Evolutionary conservation across 805 yeast species (phyloP).

Genomic region (Tetrapisispora fleetii): DNA sequence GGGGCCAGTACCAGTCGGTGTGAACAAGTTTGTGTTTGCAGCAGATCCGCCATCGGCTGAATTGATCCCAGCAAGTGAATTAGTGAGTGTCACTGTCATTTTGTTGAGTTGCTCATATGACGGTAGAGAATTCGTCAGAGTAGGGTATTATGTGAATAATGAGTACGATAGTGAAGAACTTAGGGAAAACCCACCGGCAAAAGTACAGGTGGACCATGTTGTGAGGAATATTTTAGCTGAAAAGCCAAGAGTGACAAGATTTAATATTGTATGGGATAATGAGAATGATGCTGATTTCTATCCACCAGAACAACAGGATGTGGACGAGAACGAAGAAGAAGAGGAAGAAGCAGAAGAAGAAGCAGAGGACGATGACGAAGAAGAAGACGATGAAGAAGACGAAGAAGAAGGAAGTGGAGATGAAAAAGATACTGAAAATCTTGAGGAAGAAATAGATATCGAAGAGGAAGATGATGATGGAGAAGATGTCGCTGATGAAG

Average conservation of each 20-base stretch:
- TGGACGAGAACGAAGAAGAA: conserved; percentile 53
- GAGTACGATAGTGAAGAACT: conserved; percentile 82
- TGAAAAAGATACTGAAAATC: conserved; percentile 40
- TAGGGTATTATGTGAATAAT: conserved; percentile 95
- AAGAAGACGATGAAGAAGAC: conserved; percentile 20
- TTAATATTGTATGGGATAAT: conserved; percentile 94
- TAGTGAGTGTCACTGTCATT: conserved; percentile 92
- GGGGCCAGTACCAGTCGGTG: conserved; percentile 97
- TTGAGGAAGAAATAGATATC: conserved; percentile 37
- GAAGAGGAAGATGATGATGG: conserved; percentile 35
- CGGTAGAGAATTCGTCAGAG: conserved; percentile 90
- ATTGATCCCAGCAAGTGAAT: conserved; percentile 88
- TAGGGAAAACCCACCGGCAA: conserved; percentile 48
- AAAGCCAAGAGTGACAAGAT: conserved; percentile 94
- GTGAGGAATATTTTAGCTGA: conserved; percentile 92
- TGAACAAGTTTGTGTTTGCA: conserved; percentile 81
- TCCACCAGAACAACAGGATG: conserved; percentile 71
- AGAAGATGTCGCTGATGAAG: conserved; percentile 31
- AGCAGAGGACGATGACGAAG: conserved; percentile 26
- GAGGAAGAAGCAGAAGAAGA: conserved; percentile 50
- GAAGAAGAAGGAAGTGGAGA: conserved; percentile 12
- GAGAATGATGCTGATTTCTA: conserved; percentile 55
- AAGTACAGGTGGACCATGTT: conserved; percentile 43
- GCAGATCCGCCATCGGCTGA: conserved; percentile 98
- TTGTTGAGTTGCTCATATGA: conserved; percentile 86